These are phyloP conservation scores for Penicillium expansum DNA, from an alignment of 2,329 filamentous ascomycete species.

Conservation along the genomic window DNA sequence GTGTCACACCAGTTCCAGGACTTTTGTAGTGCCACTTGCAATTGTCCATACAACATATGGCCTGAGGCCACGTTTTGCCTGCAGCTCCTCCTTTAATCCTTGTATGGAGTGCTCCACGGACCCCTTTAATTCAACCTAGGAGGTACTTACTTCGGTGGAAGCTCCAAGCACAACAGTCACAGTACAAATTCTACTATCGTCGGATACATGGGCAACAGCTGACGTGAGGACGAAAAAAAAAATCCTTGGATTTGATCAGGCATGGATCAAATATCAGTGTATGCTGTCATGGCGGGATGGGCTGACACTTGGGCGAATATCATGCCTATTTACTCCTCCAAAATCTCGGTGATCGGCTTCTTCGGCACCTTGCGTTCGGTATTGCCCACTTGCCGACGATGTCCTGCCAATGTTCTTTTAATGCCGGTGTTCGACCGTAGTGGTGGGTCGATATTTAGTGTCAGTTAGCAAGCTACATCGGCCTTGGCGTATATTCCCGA, in stretches of 20 bases:
- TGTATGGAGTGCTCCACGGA: constrained; percentile 60
- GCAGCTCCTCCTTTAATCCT: constrained; percentile 56
- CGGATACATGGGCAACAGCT: constrained; percentile 40
- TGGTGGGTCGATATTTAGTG: constrained; percentile 20
- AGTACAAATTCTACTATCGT: not conserved
- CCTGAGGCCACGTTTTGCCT: constrained; percentile 55
- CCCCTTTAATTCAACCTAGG: constrained; percentile 54
- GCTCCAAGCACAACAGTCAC: constrained; percentile 48
- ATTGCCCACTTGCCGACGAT: constrained; percentile 50
- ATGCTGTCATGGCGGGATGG: not conserved
- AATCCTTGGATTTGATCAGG: constrained; percentile 48
- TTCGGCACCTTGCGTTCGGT: constrained; percentile 24
- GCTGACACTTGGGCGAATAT: constrained; percentile 42
- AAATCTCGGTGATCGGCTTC: constrained; percentile 47
- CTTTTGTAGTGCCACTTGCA: constrained; percentile 28
- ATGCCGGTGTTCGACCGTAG: constrained; percentile 36
- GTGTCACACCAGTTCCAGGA: constrained; percentile 29
- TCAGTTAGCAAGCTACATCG: constrained; percentile 32
- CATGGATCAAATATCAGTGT: not conserved
- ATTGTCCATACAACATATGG: constrained; percentile 49
- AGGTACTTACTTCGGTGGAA: constrained; percentile 48
- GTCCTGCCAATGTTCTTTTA: constrained; percentile 46
- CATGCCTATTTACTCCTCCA: constrained; percentile 47
- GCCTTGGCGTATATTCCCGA: not conserved
- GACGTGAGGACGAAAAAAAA: constrained; percentile 49